Conservation (phyloP, 352 stramenopile species). For the Pythium oligandrum region DNA sequence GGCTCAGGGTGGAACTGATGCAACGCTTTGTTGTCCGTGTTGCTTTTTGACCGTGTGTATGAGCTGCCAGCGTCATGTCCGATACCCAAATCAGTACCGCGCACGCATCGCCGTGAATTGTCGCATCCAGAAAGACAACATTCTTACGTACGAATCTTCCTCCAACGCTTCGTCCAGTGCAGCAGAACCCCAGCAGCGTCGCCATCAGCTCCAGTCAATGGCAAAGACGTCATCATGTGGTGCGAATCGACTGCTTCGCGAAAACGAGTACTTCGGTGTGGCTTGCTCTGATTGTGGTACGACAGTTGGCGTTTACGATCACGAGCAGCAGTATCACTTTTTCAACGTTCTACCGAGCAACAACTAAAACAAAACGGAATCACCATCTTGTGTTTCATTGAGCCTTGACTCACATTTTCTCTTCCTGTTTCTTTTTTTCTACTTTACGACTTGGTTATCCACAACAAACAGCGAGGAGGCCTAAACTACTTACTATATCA, state of each 20-base stretch:
- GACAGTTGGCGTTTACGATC: slow-evolving; percentile 65
- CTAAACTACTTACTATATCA: no score
- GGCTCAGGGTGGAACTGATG: slow-evolving; percentile 27
- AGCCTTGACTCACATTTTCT: no score
- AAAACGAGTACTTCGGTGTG: slow-evolving; percentile 64
- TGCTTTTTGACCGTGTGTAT: slow-evolving; percentile 82
- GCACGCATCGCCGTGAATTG: slow-evolving; percentile 60
- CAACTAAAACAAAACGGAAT: slow-evolving; percentile 13
- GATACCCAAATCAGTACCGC: slow-evolving; percentile 71
- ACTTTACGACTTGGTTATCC: no score
- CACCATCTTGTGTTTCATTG: not conserved
- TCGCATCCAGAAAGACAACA: slow-evolving; percentile 61
- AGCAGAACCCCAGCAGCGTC: slow-evolving; percentile 30
- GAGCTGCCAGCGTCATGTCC: slow-evolving; percentile 59
- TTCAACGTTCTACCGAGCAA: slow-evolving; percentile 75
- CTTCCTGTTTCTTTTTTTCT: no score
- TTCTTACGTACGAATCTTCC: slow-evolving; percentile 46
- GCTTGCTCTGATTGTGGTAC: slow-evolving; percentile 73
- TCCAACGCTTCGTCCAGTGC: slow-evolving; percentile 23
- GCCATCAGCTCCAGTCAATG: not conserved
- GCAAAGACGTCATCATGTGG: slow-evolving; percentile 13
- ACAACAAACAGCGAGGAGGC: no score
- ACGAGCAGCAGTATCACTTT: slow-evolving; percentile 59
- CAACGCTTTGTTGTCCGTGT: slow-evolving; percentile 67
- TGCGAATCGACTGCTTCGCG: slow-evolving; percentile 20